Conservation (phyloP, 2,329 filamentous ascomycete species). For the Ceratocystis alfenasii region DNA sequence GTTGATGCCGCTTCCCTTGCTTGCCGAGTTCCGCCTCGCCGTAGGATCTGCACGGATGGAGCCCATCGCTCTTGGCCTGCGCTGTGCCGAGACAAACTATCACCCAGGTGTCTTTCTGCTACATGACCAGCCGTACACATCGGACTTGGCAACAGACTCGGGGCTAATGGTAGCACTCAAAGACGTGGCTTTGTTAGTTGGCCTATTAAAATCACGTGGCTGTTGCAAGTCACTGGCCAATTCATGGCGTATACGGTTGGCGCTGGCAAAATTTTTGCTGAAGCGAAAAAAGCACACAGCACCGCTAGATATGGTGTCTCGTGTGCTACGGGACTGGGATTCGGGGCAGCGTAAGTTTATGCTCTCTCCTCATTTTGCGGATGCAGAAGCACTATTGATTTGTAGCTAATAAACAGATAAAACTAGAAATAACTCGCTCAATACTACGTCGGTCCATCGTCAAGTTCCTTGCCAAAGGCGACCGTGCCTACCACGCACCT, state of each 20-base stretch:
- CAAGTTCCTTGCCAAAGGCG: constrained; percentile 11
- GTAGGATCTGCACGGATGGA: constrained; percentile 23
- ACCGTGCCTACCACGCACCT: constrained; percentile 1
- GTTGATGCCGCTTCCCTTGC: constrained; percentile 11
- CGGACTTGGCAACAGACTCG: constrained; percentile 16
- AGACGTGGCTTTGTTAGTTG: constrained; percentile 25
- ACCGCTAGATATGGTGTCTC: constrained; percentile 15
- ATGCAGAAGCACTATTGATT: not conserved
- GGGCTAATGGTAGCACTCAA: constrained; percentile 25
- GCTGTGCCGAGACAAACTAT: constrained; percentile 34
- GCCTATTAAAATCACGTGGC: constrained; percentile 1
- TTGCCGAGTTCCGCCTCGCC: constrained; percentile 15
- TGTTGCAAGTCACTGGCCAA: constrained; percentile 10
- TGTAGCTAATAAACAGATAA: not conserved
- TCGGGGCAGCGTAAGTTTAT: constrained; percentile 1
- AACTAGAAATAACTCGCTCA: constrained; percentile 8
- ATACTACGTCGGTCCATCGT: constrained; percentile 16
- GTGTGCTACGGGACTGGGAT: constrained; percentile 13
- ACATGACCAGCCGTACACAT: constrained; percentile 26
- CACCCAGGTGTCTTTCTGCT: constrained; percentile 17
- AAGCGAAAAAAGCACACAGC: constrained; percentile 13
- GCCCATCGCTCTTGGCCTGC: constrained; percentile 21
- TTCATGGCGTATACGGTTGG: constrained; percentile 14
- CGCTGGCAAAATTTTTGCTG: constrained; percentile 16
- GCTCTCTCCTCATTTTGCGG: no score